Evolutionary conservation across 2,329 filamentous ascomycete species (phyloP).

Genomic region (Domatiomyces catenatus): DNA sequence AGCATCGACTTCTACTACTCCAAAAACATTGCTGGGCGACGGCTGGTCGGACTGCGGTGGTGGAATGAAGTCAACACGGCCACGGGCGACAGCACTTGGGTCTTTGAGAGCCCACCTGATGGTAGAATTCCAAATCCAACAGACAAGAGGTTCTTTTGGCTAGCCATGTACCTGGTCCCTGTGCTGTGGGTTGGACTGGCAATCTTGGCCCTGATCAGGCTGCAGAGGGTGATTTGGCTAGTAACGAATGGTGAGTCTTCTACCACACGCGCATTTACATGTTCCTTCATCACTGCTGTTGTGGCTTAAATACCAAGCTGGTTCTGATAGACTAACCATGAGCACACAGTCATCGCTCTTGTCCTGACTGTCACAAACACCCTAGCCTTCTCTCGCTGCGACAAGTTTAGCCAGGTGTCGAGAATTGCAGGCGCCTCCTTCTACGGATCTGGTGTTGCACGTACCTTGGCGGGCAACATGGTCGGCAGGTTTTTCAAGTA

Average conservation of each 20-base stretch:
- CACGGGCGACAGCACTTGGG: slow-evolving; percentile 35
- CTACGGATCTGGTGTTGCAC: slow-evolving; percentile 29
- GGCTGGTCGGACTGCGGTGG: slow-evolving; percentile 35
- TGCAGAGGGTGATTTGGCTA: slow-evolving; percentile 35
- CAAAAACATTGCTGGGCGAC: slow-evolving; percentile 38
- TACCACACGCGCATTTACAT: neutral
- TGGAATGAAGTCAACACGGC: slow-evolving; percentile 37
- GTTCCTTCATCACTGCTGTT: neutral
- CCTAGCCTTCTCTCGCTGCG: slow-evolving; percentile 36
- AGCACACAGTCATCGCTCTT: slow-evolving; percentile 31
- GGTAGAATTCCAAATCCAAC: slow-evolving; percentile 31
- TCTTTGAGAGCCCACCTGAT: slow-evolving; percentile 32
- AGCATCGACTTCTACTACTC: slow-evolving; percentile 38
- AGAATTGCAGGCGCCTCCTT: slow-evolving; percentile 42
- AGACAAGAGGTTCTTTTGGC: slow-evolving; percentile 38
- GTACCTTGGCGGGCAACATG: slow-evolving; percentile 15
- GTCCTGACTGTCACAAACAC: slow-evolving; percentile 37
- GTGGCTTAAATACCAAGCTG: neutral
- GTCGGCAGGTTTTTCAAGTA: slow-evolving; percentile 17
- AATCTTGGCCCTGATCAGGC: slow-evolving; percentile 31
- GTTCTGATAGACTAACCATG: neutral
- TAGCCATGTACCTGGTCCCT: slow-evolving; percentile 34
- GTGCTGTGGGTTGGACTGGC: slow-evolving; percentile 35
- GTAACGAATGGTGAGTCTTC: slow-evolving; percentile 33
- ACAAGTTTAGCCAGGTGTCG: slow-evolving; percentile 42